Evolutionary conservation across 2,329 filamentous ascomycete species (phyloP).

Genomic region (Aspergillus melleus): DNA sequence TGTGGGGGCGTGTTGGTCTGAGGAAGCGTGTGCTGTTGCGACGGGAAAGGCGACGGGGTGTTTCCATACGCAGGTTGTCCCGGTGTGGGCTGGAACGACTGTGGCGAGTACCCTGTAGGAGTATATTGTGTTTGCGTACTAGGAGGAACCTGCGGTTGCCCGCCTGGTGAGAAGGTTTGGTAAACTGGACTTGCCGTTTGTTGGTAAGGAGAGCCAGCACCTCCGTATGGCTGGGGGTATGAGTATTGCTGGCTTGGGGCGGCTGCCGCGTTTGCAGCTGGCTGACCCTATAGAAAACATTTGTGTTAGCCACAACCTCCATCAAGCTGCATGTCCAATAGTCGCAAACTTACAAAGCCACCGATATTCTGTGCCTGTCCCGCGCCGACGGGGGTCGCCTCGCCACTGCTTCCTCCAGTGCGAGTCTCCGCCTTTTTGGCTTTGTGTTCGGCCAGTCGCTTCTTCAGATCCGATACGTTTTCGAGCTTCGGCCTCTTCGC

Average conservation of each 20-base stretch:
- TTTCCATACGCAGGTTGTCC: slow-evolving; percentile 39
- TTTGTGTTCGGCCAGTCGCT: slow-evolving; percentile 74
- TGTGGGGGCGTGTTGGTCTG: slow-evolving; percentile 47
- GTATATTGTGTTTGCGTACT: slow-evolving; percentile 33
- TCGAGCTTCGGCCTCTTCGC: slow-evolving; percentile 71
- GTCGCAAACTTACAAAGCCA: slow-evolving; percentile 55
- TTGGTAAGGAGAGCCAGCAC: slow-evolving; percentile 44
- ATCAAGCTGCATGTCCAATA: not conserved
- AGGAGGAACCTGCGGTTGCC: slow-evolving; percentile 35
- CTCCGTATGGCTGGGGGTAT: slow-evolving; percentile 45
- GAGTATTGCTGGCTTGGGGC: slow-evolving; percentile 35
- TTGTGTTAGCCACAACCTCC: slow-evolving; percentile 9
- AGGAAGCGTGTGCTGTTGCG: slow-evolving; percentile 39
- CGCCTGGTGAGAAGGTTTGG: slow-evolving; percentile 36
- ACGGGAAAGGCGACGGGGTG: slow-evolving; percentile 43
- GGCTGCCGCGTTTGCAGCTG: slow-evolving; percentile 43
- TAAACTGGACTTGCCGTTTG: slow-evolving; percentile 42
- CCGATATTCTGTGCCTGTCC: slow-evolving; percentile 51
- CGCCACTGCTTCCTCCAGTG: slow-evolving; percentile 57
- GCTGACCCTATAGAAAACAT: slow-evolving; percentile 35
- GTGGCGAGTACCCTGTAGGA: slow-evolving; percentile 33
- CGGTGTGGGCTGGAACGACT: slow-evolving; percentile 27
- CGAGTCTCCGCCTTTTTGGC: slow-evolving; percentile 64
- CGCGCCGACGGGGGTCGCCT: slow-evolving; percentile 55
- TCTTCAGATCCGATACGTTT: slow-evolving; percentile 73